phyloP scores from a whole-genome alignment of 768 basidiomycete genomes.

The Tylopilus felleus region DNA sequence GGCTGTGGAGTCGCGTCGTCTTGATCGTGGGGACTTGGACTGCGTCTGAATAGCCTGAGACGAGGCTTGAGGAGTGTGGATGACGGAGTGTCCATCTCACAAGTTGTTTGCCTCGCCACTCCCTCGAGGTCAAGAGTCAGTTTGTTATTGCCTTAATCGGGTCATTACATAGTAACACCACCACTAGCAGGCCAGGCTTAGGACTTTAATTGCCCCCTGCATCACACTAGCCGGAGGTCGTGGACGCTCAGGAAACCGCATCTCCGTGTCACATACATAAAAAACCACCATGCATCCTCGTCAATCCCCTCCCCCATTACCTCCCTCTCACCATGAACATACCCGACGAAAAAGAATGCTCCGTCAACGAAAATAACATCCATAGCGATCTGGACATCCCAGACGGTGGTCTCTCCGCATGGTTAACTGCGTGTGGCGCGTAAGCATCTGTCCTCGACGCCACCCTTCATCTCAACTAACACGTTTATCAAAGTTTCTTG shows the following conservation, averaged over 20 bases:
- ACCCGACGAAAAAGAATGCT: not conserved
- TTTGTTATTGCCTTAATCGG: slow-evolving; percentile 14
- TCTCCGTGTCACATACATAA: too few species aligned
- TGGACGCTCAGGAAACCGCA: too few species aligned
- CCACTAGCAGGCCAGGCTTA: too few species aligned
- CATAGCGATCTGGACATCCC: slow-evolving; percentile 6
- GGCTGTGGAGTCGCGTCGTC: slow-evolving; percentile 1
- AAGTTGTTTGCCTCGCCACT: not conserved
- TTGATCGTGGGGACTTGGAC: not conserved
- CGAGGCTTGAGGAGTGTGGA: slow-evolving; percentile 4
- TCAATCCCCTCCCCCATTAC: not conserved
- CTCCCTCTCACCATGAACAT: slow-evolving; percentile 3
- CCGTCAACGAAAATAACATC: not conserved
- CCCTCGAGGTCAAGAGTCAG: slow-evolving; percentile 12
- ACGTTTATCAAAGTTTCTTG: slow-evolving; percentile 25
- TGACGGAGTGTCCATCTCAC: slow-evolving; percentile 2
- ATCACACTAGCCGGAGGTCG: too few species aligned
- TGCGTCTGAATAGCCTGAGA: slow-evolving; percentile 12
- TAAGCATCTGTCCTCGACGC: slow-evolving; percentile 2
- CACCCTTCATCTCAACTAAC: not conserved
- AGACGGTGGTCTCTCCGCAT: slow-evolving; percentile 27
- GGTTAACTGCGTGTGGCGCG: slow-evolving; percentile 26
- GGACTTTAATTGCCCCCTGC: too few species aligned
- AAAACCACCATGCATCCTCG: not conserved
- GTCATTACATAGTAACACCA: not conserved